A percentile compares a stretch with the other conserved stretches of the same genome.
Evolutionary conservation across 192 early-diverging fungal species (phyloP).

Genomic region (Allomyces javanicus): DNA sequence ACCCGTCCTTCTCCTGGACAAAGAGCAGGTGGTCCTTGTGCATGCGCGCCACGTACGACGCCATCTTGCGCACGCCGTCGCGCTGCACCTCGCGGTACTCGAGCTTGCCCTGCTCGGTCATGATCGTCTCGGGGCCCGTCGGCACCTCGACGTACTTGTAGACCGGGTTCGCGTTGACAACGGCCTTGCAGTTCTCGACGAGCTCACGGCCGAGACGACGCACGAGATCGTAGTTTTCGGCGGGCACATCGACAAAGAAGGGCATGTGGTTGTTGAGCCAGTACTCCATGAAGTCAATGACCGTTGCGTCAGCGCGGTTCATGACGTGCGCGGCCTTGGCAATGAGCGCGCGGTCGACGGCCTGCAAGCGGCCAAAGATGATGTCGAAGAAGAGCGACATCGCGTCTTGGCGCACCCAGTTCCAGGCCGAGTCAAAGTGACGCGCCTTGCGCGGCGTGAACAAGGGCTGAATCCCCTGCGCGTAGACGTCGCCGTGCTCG

Average conservation of each 20-base stretch:
- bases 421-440: conserved; percentile 88
- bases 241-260: conserved; percentile 35
- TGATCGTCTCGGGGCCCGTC: conserved; percentile 56
- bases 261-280: conserved; percentile 44
- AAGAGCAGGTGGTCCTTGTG: conserved; percentile 44
- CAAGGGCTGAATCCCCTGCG: conserved; percentile 66
- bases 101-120: conserved; percentile 64
- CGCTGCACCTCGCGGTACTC: conserved; percentile 71
- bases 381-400: conserved; percentile 76
- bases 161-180: conserved; percentile 51
- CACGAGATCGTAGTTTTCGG: conserved; percentile 64
- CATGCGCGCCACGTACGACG: conserved; percentile 84
- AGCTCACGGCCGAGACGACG: conserved; percentile 61
- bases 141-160: conserved; percentile 85
- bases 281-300: conserved; percentile 76
- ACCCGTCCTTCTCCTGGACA: conserved; percentile 45
- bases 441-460: conserved; percentile 76
- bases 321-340: conserved; percentile 78
- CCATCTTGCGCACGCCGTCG: conserved; percentile 63
- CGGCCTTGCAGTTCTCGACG: conserved; percentile 75
- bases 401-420: conserved; percentile 85
- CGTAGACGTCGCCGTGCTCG: conserved; percentile 83
- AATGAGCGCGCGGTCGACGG: conserved; percentile 80
- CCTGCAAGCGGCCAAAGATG: conserved; percentile 67
- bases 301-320: conserved; percentile 62